Base-by-base conservation (phyloP, 1,284 basidiomycete species). In the Pulveroboletus sp. region DNA sequence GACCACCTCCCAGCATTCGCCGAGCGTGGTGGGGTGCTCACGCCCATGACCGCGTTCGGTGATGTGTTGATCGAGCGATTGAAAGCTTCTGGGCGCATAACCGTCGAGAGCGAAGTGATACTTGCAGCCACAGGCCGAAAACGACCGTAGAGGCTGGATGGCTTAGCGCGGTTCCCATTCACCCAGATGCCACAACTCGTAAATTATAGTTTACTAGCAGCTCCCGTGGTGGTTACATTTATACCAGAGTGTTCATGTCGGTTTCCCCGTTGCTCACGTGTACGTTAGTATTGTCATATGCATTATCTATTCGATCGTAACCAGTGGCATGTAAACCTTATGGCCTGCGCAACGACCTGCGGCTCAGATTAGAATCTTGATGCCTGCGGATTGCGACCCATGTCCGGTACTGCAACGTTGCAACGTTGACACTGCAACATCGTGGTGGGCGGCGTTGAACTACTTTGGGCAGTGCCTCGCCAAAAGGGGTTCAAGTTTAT, bases 41-140 rank as follows among this genome's bases (percentile, higher is more conserved):
- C 93, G 2, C 85, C 92, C 0, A 82, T 87, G 64, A 84, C 83
- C 2, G 90, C 89, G 2, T 81, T 94, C 52, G 93, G 92, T 17
- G 83, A 88, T 58, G 81, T 82, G 5, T 68, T 94, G 49, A 74
- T 92, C 17, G 78, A 84, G 61, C 78, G 92, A 22, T 71, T 96
- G 55, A 75, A 79, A 60, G 76, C 76, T 25, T 82, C 78, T 17
- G 84, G 81, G 2, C 70, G 74, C 31, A 81, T 90, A 47, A 70
- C 78, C 50, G 82, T 89, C 62, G 78, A 81, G 48, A 84, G 78
- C 62, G 72, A 76, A 57, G 70, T 85, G 36, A n/a, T 74, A n/a
- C 46, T 52, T 17, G 43, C 50, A 3, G 55, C 62, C 46, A n/a
- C 38, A 2, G 49, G n/a, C 29, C 40, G 55, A 38, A 71, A 55